Base-by-base conservation (phyloP, 2,329 filamentous ascomycete species). In the Phyllosticta paracitricarpa region DNA sequence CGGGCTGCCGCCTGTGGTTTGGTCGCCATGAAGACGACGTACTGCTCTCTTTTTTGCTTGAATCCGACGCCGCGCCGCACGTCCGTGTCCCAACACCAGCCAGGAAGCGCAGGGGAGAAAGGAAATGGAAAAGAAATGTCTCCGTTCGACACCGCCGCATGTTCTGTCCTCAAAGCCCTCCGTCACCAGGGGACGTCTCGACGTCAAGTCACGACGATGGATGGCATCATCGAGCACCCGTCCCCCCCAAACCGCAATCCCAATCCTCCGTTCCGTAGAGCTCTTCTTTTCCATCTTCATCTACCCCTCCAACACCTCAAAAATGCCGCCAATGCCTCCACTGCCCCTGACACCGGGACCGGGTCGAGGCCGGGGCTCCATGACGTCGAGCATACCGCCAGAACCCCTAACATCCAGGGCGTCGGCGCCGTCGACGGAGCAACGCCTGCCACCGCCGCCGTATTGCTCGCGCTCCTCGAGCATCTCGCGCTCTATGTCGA, bases 401-500 rank as follows among this genome's bases (percentile, higher is more conserved):
- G 17, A 3, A n/a, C 6, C 40, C 6, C 19, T 22, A 22, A 5
- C 40, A 14, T 12, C 35, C 12, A 17, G 6, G 14, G 14, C 17
- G 53, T 17, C 40, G 14, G 2, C 40, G 14, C n/a, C 12, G 6
- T n/a, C 40, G 63, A 17, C 14, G 6, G 28, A 30, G 28, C 28
- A 30, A 7, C 28, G 28, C 28, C 40, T 3, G 14, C 35, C 57
- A 73, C 64, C 12, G 67, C 66, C 14, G 24, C 66, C 66, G 53
- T 73, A 75, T 2, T 70, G 58, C 24, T 65, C 65, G 48, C 63
- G 62, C 65, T 75, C 73, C 66, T 71, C 69, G 53, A 71, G 68
- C 65, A 73, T 70, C 48, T 61, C 59, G 51, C 26, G 59, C 64
- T 75, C 70, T 55, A 72, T 65, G 58, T 73, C 71, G 51, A 73